A percentile compares a stretch with the other conserved stretches of the same genome.
Evolutionary conservation across 495 filamentous ascomycete genomes (phyloP).

Genomic region (Penicillium maclennaniae): DNA sequence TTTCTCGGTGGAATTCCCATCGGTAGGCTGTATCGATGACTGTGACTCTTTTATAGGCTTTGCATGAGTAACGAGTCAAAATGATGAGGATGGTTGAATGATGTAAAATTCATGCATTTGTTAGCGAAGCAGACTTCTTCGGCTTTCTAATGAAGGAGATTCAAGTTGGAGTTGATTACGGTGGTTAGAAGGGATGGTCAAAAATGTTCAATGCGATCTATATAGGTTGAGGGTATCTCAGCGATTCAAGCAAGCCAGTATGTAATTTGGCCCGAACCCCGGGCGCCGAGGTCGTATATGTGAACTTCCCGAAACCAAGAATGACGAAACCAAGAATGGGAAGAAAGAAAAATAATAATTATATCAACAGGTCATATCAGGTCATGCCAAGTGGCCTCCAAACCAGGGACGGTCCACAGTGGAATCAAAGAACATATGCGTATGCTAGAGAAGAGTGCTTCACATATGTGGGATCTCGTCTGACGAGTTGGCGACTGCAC

Average conservation of each 20-base stretch:
- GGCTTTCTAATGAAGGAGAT: background rate
- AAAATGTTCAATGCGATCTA: constrained; percentile 9
- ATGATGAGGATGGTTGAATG: no score
- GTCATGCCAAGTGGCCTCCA: constrained; percentile 20
- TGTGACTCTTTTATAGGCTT: no score
- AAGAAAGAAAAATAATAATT: constrained; percentile 1
- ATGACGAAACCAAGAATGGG: background rate
- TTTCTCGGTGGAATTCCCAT: background rate
- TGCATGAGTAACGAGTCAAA: no score
- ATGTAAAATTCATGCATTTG: no score
- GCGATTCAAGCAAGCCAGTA: background rate
- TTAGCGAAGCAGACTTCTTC: background rate
- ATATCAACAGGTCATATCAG: constrained; percentile 26
- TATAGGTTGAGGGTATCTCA: constrained; percentile 16
- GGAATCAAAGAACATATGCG: constrained; percentile 8
- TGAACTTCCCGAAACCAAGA: background rate
- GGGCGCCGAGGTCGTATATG: background rate
- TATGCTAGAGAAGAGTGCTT: background rate
- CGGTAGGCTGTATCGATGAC: no score
- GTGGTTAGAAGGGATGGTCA: background rate
- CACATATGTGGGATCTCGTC: constrained; percentile 20
- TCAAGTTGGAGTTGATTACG: background rate
- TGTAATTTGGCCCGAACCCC: background rate
- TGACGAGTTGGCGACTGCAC: constrained; percentile 70
- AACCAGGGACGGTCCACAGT: constrained; percentile 22